Base-by-base conservation (phyloP, 129 eudicot genomes). In the Centella asiatica region DNA sequence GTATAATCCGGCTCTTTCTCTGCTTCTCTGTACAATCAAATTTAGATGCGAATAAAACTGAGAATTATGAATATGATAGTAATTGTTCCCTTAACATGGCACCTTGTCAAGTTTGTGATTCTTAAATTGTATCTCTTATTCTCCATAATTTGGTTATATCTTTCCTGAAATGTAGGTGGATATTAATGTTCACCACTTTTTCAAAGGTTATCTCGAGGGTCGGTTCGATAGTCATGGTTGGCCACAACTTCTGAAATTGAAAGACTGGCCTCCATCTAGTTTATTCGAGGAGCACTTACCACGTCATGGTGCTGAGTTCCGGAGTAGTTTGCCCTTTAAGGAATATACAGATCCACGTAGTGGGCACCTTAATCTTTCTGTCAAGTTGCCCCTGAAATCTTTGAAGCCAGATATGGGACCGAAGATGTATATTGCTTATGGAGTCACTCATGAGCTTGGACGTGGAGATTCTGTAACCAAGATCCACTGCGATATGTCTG, bases 381-480 rank as follows among this genome's bases (percentile, higher is more conserved):
- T 48, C 27, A 48, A 50, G 56, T 22, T 22, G 18, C 56, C 56
- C 11, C 9, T 3, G 4, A 9, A 9, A 34, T 3, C 9, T 34
- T 34, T 34, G 39, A 34, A 34, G 39, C 39, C 39, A 34, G 39
- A 34, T 9, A 3, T 34, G 39, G 39, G 39, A 9, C 39, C 39
- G 9, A 34, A 34, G 9, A 34, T 34, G 39, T 34, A 34, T 34
- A 34, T 34, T 34, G 39, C 39, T 9, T 34, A 34, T 34, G 39
- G 39, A 34, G 39, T 34, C 9, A 9, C 39, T 4, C 39, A 34
- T 4, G 39, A 34, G 39, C 39, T 34, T 9, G 39, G 39, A 34
- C 56, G 56, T 13, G 56, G 56, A 0, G 56, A 50, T 50, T 50
- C 56, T 50, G 56, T 50, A 18, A 50, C 31, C 2, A 50, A 50